These are phyloP conservation scores for Cryphonectria parasitica DNA, from an alignment of 2,329 filamentous ascomycete genomes.

Conservation along the genomic window DNA sequence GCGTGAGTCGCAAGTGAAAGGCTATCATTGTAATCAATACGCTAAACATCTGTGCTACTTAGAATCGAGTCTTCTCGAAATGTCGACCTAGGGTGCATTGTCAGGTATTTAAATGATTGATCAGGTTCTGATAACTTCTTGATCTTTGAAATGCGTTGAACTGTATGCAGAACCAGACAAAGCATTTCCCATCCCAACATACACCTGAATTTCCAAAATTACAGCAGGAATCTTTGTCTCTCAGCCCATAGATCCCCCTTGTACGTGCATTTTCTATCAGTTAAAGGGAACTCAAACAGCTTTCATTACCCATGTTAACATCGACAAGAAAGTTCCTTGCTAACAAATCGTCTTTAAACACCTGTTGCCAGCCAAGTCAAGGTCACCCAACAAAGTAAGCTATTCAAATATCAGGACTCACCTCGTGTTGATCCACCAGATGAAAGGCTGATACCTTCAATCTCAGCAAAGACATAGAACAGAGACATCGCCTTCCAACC, in stretches of 20 bases:
- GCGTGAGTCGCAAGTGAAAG: too few species aligned
- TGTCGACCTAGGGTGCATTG: too few species aligned
- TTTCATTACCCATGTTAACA: neutral
- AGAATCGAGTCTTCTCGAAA: too few species aligned
- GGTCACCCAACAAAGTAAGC: neutral
- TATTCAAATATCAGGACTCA: neutral
- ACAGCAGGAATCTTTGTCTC: neutral
- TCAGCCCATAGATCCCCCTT: constrained; percentile 22
- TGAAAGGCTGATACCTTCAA: neutral
- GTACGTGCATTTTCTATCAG: neutral
- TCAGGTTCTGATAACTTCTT: too few species aligned
- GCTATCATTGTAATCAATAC: too few species aligned
- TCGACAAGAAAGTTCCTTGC: too few species aligned
- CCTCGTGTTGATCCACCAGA: too few species aligned
- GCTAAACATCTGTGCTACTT: too few species aligned
- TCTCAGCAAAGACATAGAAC: neutral
- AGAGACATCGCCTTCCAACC: neutral
- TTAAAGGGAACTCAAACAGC: neutral
- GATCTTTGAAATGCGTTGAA: too few species aligned
- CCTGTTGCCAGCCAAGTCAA: neutral
- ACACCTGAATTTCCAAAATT: neutral
- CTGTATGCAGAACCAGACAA: neutral
- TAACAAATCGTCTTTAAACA: neutral
- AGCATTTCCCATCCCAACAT: neutral
- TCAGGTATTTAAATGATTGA: too few species aligned